Percentiles rank a stretch among this genome's conserved stretches.
These are phyloP conservation scores for Fraxinus excelsior DNA, from an alignment of 257 asterid genomes.

Conservation along the genomic window DNA sequence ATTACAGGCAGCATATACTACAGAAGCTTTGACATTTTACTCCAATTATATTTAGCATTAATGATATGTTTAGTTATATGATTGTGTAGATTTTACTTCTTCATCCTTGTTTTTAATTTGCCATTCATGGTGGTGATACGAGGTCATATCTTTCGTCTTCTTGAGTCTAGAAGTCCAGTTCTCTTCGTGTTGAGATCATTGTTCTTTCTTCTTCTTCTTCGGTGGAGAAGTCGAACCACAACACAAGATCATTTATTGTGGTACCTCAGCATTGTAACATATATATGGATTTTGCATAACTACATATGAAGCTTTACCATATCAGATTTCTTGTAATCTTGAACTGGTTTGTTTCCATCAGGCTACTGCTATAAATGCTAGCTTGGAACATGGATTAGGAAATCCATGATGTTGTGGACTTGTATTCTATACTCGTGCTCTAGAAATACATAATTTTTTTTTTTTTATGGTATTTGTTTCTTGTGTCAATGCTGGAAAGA, in stretches of 20 bases:
- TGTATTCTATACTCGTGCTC: slow-evolving; percentile 23
- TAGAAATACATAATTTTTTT: slow-evolving; percentile 17
- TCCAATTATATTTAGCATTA: slow-evolving; percentile 3
- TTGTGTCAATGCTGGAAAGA: not conserved
- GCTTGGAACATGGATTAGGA: slow-evolving; percentile 13
- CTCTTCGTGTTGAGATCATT: not conserved
- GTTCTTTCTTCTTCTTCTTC: not conserved
- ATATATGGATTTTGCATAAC: slow-evolving; percentile 6
- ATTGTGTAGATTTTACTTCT: slow-evolving; percentile 17
- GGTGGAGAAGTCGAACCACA: not conserved
- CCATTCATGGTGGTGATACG: not conserved
- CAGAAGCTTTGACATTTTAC: slow-evolving; percentile 25
- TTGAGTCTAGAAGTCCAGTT: not conserved
- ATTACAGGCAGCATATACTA: slow-evolving; percentile 22
- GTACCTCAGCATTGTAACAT: not conserved
- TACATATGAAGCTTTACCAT: slow-evolving; percentile 5
- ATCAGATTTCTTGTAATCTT: not conserved
- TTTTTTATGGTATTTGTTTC: not conserved
- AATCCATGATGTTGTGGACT: slow-evolving; percentile 18
- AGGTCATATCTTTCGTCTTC: not conserved
- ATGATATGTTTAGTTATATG: slow-evolving; percentile 9
- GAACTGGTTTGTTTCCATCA: not conserved
- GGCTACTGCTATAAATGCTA: slow-evolving; percentile 5
- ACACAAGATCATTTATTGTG: not conserved
- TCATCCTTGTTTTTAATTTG: not conserved